Percentiles rank a stretch among this genome's conserved stretches.
Evolutionary conservation across 2,329 filamentous ascomycete species (phyloP).

Genomic region (Pestalotiopsis sp.): DNA sequence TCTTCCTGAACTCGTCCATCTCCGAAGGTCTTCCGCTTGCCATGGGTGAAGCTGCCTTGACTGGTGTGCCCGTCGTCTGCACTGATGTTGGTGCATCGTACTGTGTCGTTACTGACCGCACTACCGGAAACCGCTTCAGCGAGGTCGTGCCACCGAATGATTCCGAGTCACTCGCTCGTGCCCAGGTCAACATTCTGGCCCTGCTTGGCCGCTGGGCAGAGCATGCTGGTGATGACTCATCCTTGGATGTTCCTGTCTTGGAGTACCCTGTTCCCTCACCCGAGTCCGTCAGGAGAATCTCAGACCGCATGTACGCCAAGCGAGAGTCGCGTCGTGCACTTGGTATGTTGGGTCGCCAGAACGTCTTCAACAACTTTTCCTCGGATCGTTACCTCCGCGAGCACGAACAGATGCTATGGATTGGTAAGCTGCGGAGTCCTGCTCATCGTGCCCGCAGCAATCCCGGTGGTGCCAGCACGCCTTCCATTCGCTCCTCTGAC

Average conservation of each 20-base stretch:
- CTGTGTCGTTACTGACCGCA: slow-evolving; percentile 6
- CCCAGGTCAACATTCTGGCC: slow-evolving; percentile 2
- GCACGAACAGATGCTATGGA: slow-evolving; percentile 9
- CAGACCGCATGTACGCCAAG: slow-evolving; percentile 9
- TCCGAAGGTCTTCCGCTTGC: slow-evolving; percentile 8
- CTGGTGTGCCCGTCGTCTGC: slow-evolving; percentile 11
- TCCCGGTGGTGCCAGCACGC: not conserved
- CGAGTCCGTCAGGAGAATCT: not conserved
- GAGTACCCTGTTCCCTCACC: slow-evolving; percentile 5
- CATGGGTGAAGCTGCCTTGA: slow-evolving; percentile 11
- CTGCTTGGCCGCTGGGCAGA: slow-evolving; percentile 3
- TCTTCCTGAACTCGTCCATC: slow-evolving; percentile 10
- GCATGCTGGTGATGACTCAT: not conserved
- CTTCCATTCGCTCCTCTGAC: not conserved
- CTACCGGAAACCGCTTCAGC: slow-evolving; percentile 7
- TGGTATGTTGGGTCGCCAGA: slow-evolving; percentile 8
- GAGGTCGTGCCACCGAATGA: slow-evolving; percentile 11
- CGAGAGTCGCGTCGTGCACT: slow-evolving; percentile 3
- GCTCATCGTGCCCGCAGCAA: not conserved
- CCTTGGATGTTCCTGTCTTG: not conserved
- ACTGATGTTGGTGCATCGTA: slow-evolving; percentile 9
- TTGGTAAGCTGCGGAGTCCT: slow-evolving; percentile 5
- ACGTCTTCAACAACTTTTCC: slow-evolving; percentile 10
- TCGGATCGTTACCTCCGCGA: slow-evolving; percentile 10
- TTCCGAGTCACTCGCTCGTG: slow-evolving; percentile 4